Conservation (phyloP, 176 grass and related monocot species). For the Raddia guianensis region DNA sequence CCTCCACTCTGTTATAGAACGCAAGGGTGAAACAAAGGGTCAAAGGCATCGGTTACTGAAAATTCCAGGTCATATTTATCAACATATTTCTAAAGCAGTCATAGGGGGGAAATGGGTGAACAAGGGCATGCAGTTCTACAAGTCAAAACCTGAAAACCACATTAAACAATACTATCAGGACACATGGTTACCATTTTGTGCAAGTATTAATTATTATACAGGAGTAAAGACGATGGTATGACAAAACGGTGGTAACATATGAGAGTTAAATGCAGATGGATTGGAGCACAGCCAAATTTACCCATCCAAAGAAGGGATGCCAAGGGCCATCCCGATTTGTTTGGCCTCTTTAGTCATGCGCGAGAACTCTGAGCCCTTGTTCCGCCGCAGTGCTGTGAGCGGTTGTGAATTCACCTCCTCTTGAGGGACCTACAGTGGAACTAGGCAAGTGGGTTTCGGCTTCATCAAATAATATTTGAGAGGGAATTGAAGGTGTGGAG, state of each 20-base stretch:
- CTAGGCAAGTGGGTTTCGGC: too few relatives aligned
- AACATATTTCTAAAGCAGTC: neutral
- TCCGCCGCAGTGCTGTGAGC: too few relatives aligned
- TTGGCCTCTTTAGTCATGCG: conserved; percentile 97
- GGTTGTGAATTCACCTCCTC: conserved; percentile 44
- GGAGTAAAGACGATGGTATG: neutral
- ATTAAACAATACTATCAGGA: neutral
- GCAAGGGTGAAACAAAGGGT: neutral
- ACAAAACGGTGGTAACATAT: neutral
- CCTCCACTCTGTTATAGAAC: conserved; percentile 71
- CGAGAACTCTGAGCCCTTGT: conserved; percentile 73
- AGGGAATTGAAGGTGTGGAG: neutral
- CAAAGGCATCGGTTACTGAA: neutral
- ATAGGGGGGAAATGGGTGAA: too few relatives aligned
- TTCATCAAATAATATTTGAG: too few relatives aligned
- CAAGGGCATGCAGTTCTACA: neutral
- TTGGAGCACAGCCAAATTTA: conserved; percentile 37
- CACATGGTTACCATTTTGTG: neutral
- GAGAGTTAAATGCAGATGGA: neutral
- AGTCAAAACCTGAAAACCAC: neutral
- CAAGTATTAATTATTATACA: neutral
- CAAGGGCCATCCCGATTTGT: conserved; percentile 69
- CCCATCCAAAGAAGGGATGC: neutral
- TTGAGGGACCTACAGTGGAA: conserved; percentile 46
- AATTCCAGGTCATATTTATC: neutral